A percentile compares a stretch with the other conserved stretches of the same genome.
Conservation (phyloP, 2,329 filamentous ascomycete species). For the Xylariaceae sp. region DNA sequence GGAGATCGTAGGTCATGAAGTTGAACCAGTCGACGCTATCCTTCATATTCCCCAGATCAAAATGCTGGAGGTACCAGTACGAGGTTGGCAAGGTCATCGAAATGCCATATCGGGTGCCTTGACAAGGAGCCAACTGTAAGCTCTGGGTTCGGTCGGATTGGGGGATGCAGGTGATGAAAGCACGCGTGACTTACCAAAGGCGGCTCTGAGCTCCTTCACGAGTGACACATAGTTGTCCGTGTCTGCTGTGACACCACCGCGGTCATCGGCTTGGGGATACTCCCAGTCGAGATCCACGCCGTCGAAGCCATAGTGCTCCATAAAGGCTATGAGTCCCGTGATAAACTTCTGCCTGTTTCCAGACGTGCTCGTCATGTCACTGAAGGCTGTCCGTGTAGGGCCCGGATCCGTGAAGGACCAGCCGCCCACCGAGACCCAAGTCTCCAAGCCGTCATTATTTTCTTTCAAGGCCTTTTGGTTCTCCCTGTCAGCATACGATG, state of each 20-base stretch:
- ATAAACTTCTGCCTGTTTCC: conserved; percentile 30
- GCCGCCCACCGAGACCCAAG: too few relatives aligned
- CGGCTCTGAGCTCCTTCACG: conserved; percentile 27
- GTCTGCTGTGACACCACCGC: conserved; percentile 30
- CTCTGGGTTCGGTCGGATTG: too few relatives aligned
- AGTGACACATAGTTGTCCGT: conserved; percentile 28
- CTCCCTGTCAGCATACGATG: too few relatives aligned
- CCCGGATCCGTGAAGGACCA: too few relatives aligned
- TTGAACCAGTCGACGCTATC: conserved; percentile 30
- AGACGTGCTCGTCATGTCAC: conserved; percentile 14
- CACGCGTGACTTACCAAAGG: too few relatives aligned
- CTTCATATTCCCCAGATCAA: conserved; percentile 30
- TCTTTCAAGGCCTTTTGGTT: too few relatives aligned
- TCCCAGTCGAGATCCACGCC: conserved; percentile 42
- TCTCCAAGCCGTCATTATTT: too few relatives aligned
- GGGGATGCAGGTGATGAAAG: too few relatives aligned
- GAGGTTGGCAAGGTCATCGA: conserved; percentile 28
- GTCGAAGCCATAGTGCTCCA: conserved; percentile 29
- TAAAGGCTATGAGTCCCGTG: conserved; percentile 22
- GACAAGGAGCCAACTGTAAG: too few relatives aligned
- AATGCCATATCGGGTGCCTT: conserved; percentile 30
- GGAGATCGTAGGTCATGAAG: conserved; percentile 34
- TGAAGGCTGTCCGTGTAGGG: too few relatives aligned
- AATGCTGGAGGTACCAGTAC: conserved; percentile 32
- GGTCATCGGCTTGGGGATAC: conserved; percentile 28